Base-by-base conservation (phyloP, 2,329 filamentous ascomycete species). In the Clarireedia hainanense region DNA sequence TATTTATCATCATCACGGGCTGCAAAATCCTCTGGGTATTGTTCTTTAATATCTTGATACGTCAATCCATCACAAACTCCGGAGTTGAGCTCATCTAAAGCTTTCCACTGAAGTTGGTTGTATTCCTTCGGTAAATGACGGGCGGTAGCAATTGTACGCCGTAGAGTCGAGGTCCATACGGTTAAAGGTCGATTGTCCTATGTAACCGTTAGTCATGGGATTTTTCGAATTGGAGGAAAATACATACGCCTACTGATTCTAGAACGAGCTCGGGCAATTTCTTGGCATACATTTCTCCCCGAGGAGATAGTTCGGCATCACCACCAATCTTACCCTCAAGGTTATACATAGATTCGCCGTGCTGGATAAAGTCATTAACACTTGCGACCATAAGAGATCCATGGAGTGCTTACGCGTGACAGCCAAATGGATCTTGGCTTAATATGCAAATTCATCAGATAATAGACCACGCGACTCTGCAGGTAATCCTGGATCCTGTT, bases 1-100 rank as follows among this genome's bases (percentile, higher is more conserved):
- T 97, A 97, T 74, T 99, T 99, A 78, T 99, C 94, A 63, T 96
- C 90, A 71, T 99, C 94, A 60, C 94, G 89, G 36, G 92, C 91
- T 50, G 85, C 84, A 74, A 99, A 99, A 74, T 99, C 94, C 64
- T 96, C 91, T 0, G 94, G 94, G 69, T 89, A 97, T 54, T 81
- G 76, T 66, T 95, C 83, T 67, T 94, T 90, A 69, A 99, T 97
- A 69, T 99, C 88, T 67, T 90, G 89, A 53, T 70, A 69, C 1
- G 94, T 99, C 70, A 97, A 83, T 54, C 92, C 91, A 67, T 99
- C 94, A 74, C 94, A 99, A 48, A 97, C 89, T 50, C 94, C 94
- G 1, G 90, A 91, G 71, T 99, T 94, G 39, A 99, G 85, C 74
- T 99, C 94, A 68, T 99, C 94, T 2, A 99, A 81, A 0, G 94